Evolutionary conservation across 2,329 filamentous ascomycete species (phyloP), one percentile per base, ranked within the genome.

Genomic region (Xylariaceae sp.): DNA sequence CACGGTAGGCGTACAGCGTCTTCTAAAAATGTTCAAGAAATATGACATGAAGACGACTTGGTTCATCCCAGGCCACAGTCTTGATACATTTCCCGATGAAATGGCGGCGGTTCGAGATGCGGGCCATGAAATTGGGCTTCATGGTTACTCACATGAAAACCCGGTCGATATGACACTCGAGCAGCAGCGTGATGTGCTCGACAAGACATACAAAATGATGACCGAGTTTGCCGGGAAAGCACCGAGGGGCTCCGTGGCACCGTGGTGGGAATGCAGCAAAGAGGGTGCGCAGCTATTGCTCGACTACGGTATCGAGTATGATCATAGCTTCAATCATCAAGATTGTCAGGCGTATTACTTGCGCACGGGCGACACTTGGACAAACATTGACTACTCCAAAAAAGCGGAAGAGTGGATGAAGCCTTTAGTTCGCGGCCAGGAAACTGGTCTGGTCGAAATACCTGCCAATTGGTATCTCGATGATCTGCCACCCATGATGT

Each of bases 61-160:
- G 64, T 65, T 66, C 47, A 65, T 66, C 45, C 64, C 64, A 0
- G 82, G 82, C 0, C 84, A 87, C 63, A 78, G 75, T 1, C 74
- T 86, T 1, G 83, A 87, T 65, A 86, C 79, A 0, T 88, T 88
- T 59, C 84, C 84, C 0, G 82, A 86, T 64, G 82, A 87, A 65
- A 85, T 81, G 61, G 78, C 72, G 48, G 73, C 77, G 69, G 74
- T 88, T 7, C 78, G 80, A 13, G 84, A 88, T 55, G 75, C 77
- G 0, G 84, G 84, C 2, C 84, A 87, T 62, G 84, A 88, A 63
- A 66, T 66, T 13, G 75, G 79, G 12, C 74, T 82, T n/a, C 87
- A 90, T 57, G 87, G 86, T 5, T 90, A 90, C 69, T 83, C 79
- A 0, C 87, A 90, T 62, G 87, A 90, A 65, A 90, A 90, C 60